These are phyloP conservation scores for Colletotrichum eremochloae DNA, from an alignment of 2,329 filamentous ascomycete genomes.

Conservation along the genomic window DNA sequence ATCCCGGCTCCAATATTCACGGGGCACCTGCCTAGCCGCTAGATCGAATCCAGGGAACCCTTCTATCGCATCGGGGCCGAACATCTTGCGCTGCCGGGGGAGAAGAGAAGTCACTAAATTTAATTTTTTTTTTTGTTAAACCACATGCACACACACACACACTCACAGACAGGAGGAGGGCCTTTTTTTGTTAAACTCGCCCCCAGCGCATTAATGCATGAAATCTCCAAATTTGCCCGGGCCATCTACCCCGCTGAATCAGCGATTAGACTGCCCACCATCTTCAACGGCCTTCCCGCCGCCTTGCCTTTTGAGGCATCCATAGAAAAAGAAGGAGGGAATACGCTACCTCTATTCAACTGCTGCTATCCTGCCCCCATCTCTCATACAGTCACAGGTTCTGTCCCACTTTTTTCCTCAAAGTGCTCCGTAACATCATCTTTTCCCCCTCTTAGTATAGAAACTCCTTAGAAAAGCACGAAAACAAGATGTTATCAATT, in stretches of 20 bases:
- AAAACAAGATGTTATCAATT: too few species aligned
- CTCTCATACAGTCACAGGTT: too few species aligned
- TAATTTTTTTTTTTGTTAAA: too few species aligned
- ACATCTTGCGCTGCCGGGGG: not conserved
- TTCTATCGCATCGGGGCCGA: constrained; percentile 25
- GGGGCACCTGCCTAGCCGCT: constrained; percentile 25
- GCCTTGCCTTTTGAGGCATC: constrained; percentile 39
- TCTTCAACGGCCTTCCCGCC: constrained; percentile 41
- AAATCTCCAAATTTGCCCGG: constrained; percentile 39
- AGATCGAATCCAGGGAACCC: constrained; percentile 7
- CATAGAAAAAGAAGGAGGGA: not conserved
- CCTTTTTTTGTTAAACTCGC: constrained; percentile 17
- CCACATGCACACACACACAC: not conserved
- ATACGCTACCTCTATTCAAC: too few species aligned
- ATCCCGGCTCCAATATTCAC: constrained; percentile 28
- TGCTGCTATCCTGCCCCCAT: too few species aligned
- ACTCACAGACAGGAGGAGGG: not conserved
- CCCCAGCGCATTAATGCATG: constrained; percentile 40
- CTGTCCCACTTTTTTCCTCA: too few species aligned
- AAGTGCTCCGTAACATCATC: too few species aligned
- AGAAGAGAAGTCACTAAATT: not conserved
- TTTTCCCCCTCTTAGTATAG: too few species aligned
- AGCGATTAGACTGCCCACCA: constrained; percentile 39
- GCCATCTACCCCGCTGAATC: constrained; percentile 42
- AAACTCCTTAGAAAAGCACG: too few species aligned